Evolutionary conservation across 495 filamentous ascomycete species (phyloP), one percentile per base, ranked within the genome.

Genomic region (Penicillium diatomitis): DNA sequence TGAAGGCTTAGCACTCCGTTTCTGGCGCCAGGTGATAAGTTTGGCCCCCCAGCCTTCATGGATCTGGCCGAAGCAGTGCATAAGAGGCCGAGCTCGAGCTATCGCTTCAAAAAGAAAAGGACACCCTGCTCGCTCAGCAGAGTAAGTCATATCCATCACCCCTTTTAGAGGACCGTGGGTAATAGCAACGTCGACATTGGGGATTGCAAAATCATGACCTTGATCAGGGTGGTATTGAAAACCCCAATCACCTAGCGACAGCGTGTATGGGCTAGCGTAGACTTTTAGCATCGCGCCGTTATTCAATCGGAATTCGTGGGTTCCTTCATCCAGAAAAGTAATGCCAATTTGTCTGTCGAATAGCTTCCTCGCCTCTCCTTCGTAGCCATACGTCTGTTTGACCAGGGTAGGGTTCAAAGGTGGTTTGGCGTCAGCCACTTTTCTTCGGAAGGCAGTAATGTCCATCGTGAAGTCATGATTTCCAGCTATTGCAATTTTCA

Each of bases 1-100:
- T 11, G 67, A 75, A 11, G 69, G 68, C 38, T 32, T 61, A 6
- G 63, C 44, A 30, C 51, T 62, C 27, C 56, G 44, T 12, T 56
- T 59, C 29, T 58, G 54, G 10, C 66, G 57, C 81, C 83, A 87
- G 2, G 60, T 64, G 3, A 86, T 73, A 11, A 80, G 31, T 44
- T 78, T 79, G 0, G 74, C 81, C 5, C 83, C 84, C 81, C 81
- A 85, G 0, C 68, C 75, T 57, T 84, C 79, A 53, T 87, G 84
- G 31, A 88, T 85, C 60, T 88, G 84, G 4, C 85, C 84, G 50
- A 87, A 88, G 56, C 81, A 86, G 59, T 87, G 82, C 52, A 88
- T 54, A 5, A 60, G 64, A 2, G 83, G 85, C 40, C 69, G 57
- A 4, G 75, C 66, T 8, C 66, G 68, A 4, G 73, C 73, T 11